A percentile compares a stretch with the other conserved stretches of the same genome.
Evolutionary conservation across 1,139 yeast species (phyloP).

Genomic region (Geotrichum cucujoidarum): DNA sequence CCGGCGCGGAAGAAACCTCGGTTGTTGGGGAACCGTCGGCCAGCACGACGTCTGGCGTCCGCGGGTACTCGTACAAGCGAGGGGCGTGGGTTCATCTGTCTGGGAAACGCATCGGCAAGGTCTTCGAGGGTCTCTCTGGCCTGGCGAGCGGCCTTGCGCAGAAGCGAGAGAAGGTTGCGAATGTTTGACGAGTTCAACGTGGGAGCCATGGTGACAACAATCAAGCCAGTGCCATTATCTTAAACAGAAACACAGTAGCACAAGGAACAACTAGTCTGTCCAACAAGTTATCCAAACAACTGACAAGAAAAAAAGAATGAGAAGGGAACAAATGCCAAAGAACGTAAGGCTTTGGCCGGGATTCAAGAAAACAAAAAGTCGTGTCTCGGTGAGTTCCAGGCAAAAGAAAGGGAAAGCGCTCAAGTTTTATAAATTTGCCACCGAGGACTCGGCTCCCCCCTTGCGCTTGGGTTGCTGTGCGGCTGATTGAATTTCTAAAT

Average conservation of each 20-base stretch:
- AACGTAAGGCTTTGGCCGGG: too few relatives aligned
- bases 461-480: neutral
- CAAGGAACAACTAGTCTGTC: too few relatives aligned
- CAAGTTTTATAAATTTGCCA: too few relatives aligned
- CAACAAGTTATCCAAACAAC: too few relatives aligned
- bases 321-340: too few relatives aligned
- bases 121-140: slow-evolving; percentile 18
- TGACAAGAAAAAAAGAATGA: too few relatives aligned
- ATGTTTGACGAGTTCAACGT: slow-evolving; percentile 3
- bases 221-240: too few relatives aligned
- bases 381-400: neutral
- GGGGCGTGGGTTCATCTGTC: slow-evolving; percentile 7
- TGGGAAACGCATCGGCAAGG: slow-evolving; percentile 12
- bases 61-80: slow-evolving; percentile 9
- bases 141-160: slow-evolving; percentile 18
- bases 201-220: slow-evolving; percentile 5
- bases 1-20: neutral
- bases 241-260: too few relatives aligned
- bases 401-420: too few relatives aligned
- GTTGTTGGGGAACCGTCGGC: neutral
- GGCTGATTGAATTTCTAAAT: neutral
- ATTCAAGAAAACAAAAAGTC: too few relatives aligned
- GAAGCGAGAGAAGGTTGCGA: slow-evolving; percentile 11
- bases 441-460: neutral
- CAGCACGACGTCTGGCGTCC: neutral